Base-by-base conservation (phyloP, 768 basidiomycete species). In the Pleurotus citrinopileatus region DNA sequence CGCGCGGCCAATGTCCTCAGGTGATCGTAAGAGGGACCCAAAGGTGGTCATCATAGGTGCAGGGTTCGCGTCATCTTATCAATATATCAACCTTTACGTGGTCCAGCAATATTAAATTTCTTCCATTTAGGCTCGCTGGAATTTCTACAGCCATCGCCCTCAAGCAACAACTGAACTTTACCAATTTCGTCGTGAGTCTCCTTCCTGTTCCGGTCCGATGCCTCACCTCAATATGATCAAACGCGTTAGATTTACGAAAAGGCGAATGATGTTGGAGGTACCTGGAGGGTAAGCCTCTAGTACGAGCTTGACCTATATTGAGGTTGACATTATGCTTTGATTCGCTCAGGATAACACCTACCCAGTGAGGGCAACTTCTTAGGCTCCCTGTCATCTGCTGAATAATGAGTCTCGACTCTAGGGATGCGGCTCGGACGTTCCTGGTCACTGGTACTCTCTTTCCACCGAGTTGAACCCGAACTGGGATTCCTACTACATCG, bases 391-490 rank as follows among this genome's bases (percentile, higher is more conserved):
- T n/a, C n/a, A 34, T 7, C 32, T 34, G 15, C 7, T 7, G 15
- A 34, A 34, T 7, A 7, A 7, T 15, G 15, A 34, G 15, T 34
- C 15, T 7, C 32, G 32, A 17, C 5, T 36, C 23, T 46, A 77
- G 76, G 80, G 81, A 3, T 82, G 81, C 55, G 79, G 76, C 12
- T 83, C 78, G n/a, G 81, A 83, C 59, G 71, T 81, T 13, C 73
- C 79, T 8, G 78, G 66, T 8, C 78, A 80, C 57, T 80, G 79
- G 77, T 82, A 83, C 61, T 73, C 71, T 55, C 77, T 81, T 32
- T 82, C 81, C 5, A 74, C 75, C 7, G 80, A 82, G 20, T 67
- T 78, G 25, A 81, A 82, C 51, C 78, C 79, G 2, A 58, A 74
- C 55, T 84, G 82, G 82, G 60, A 71, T n/a, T 64, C 58, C 13